Percentiles rank a stretch among this genome's conserved stretches.
Evolutionary conservation across 2,329 filamentous ascomycete species (phyloP).

Genomic region (Aspergillus puulaauensis): DNA sequence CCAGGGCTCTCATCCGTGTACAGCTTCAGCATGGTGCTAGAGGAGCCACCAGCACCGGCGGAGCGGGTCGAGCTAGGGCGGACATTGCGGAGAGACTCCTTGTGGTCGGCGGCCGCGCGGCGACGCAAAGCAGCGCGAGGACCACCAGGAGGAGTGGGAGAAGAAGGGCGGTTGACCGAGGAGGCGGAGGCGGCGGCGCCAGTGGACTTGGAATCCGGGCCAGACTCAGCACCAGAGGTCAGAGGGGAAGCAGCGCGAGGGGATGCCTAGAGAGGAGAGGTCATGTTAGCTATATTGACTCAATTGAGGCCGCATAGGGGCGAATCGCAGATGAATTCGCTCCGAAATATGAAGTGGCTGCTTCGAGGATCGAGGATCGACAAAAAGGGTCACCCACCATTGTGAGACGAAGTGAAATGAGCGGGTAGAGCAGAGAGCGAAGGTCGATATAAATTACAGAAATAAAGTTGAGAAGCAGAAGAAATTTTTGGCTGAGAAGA

Average conservation of each 20-base stretch:
- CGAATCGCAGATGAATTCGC: constrained; percentile 1
- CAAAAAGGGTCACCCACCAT: constrained; percentile 21
- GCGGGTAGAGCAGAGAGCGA: constrained; percentile 17
- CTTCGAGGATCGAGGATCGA: constrained; percentile 14
- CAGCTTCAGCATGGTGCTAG: constrained; percentile 96
- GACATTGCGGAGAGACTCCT: constrained; percentile 93
- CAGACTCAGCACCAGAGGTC: constrained; percentile 47
- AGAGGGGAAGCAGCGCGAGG: constrained; percentile 44
- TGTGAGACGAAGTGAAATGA: constrained; percentile 22
- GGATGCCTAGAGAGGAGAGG: constrained; percentile 30
- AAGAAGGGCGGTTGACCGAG: constrained; percentile 74
- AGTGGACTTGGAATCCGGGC: constrained; percentile 43
- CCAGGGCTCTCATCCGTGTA: constrained; percentile 99
- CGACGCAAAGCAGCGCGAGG: constrained; percentile 93
- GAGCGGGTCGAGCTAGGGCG: constrained; percentile 88
- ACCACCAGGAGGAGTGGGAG: constrained; percentile 86
- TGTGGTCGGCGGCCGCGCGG: constrained; percentile 93
- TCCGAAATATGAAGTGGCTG: neutral
- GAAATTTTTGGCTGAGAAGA: constrained; percentile 10
- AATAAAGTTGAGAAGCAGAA: constrained; percentile 14
- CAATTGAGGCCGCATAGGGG: constrained; percentile 1
- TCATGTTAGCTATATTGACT: constrained; percentile 5
- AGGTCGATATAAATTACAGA: constrained; percentile 22
- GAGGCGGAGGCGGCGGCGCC: constrained; percentile 60
- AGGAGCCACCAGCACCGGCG: constrained; percentile 91